These are phyloP conservation scores for Paratinospora sagittata DNA, from an alignment of 164 flowering plant species.

Conservation along the genomic window DNA sequence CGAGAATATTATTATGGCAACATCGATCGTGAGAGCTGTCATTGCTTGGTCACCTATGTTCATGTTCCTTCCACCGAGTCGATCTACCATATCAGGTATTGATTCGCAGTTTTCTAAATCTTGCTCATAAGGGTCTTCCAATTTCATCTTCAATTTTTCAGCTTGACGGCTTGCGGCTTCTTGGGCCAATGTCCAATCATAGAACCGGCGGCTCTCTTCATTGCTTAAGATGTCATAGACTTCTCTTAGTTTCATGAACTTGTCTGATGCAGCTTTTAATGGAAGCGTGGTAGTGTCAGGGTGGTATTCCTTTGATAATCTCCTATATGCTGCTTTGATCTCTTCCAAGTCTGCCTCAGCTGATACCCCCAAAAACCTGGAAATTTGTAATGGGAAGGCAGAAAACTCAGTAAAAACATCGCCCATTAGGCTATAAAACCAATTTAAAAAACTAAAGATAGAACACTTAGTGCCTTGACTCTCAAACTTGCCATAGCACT, in stretches of 20 bases:
- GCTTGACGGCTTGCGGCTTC: constrained; percentile 70
- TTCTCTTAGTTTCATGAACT: constrained; percentile 69
- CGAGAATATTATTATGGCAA: constrained; percentile 41
- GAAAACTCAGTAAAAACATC: neutral
- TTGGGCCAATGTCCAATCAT: constrained; percentile 86
- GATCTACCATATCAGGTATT: constrained; percentile 72
- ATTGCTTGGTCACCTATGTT: constrained; percentile 71
- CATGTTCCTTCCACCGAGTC: constrained; percentile 77
- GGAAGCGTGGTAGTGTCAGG: constrained; percentile 91
- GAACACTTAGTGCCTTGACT: no score
- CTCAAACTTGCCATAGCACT: no score
- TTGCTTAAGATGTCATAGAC: constrained; percentile 62
- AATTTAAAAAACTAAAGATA: no score
- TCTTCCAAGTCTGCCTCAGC: constrained; percentile 77
- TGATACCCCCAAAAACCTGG: constrained; percentile 71
- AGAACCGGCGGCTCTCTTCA: constrained; percentile 62
- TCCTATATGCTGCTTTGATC: constrained; percentile 72
- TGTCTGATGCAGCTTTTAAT: constrained; percentile 63
- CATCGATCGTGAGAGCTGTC: constrained; percentile 66
- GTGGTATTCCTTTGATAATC: constrained; percentile 84
- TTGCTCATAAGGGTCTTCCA: constrained; percentile 67
- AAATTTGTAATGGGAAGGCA: neutral
- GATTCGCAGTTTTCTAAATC: constrained; percentile 43
- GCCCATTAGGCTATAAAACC: no score
- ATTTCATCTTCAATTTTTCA: constrained; percentile 60